Conservation (phyloP, 2,329 filamentous ascomycete species). For the Fusarium xylarioides region DNA sequence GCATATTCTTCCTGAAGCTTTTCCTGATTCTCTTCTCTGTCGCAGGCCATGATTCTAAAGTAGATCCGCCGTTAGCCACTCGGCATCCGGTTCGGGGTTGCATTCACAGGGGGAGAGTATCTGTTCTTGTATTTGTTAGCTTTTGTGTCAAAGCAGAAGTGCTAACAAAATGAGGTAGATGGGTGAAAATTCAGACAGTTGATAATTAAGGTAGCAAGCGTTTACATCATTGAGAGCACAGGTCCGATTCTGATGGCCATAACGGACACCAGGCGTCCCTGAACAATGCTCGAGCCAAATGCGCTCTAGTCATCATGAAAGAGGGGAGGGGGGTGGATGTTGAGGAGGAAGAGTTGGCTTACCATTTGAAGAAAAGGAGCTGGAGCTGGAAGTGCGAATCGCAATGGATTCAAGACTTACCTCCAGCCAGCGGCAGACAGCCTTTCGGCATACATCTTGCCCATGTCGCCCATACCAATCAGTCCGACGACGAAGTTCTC, state of each 20-base stretch:
- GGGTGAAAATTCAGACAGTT: conserved; percentile 76
- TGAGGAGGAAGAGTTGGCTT: conserved; percentile 31
- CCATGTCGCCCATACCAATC: conserved; percentile 99
- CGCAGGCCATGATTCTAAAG: conserved; percentile 89
- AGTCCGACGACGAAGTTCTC: conserved; percentile 84
- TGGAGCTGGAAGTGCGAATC: conserved; percentile 21
- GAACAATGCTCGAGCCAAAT: conserved; percentile 99
- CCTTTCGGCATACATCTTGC: conserved; percentile 94
- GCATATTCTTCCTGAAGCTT: conserved; percentile 82
- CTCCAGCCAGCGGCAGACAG: conserved; percentile 95
- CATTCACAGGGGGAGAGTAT: conserved; percentile 13
- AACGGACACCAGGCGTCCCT: conserved; percentile 73
- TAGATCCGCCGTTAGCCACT: conserved; percentile 45
- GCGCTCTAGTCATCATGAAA: conserved; percentile 99
- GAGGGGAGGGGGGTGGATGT: conserved; percentile 19
- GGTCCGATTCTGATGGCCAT: conserved; percentile 71
- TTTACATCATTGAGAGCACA: conserved; percentile 96
- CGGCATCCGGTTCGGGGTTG: conserved; percentile 27
- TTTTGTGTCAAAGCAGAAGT: not conserved
- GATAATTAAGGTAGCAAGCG: conserved; percentile 89
- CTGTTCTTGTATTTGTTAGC: conserved; percentile 41
- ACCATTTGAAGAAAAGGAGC: conserved; percentile 25
- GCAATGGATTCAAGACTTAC: conserved; percentile 59
- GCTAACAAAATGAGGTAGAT: conserved; percentile 17
- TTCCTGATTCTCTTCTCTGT: conserved; percentile 89